A percentile compares a stretch with the other conserved stretches of the same genome.
phyloP scores from a whole-genome alignment of 148 eudicot species.

The Pouteria glomerata region DNA sequence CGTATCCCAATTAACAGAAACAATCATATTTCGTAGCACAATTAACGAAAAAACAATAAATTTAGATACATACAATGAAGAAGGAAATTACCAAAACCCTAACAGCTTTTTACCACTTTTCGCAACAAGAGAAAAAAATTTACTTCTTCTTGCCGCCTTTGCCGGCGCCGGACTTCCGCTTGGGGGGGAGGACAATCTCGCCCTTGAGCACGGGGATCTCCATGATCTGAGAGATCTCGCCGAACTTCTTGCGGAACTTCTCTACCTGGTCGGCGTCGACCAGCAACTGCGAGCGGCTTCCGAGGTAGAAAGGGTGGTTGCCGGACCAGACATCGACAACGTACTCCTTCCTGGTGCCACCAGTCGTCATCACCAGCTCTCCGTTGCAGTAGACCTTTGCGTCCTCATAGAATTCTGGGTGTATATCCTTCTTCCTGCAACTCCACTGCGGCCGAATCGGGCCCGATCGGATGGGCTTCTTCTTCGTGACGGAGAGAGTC shows the following conservation, averaged over 20 bases:
- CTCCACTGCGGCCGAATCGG: slow-evolving; percentile 27
- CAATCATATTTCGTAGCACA: background rate
- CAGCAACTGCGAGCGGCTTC: slow-evolving; percentile 37
- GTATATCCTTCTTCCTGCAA: slow-evolving; percentile 70
- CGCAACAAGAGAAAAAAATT: background rate
- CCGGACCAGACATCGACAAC: slow-evolving; percentile 92
- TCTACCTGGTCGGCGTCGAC: slow-evolving; percentile 73
- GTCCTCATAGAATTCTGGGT: slow-evolving; percentile 64
- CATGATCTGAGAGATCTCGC: slow-evolving; percentile 49
- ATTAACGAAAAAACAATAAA: background rate
- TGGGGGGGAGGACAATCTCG: slow-evolving; percentile 77
- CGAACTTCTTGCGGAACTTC: slow-evolving; percentile 73
- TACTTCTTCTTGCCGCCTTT: slow-evolving; percentile 62
- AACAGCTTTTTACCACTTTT: too few relatives aligned
- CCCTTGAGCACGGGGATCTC: slow-evolving; percentile 75
- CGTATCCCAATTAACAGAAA: background rate
- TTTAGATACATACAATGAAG: background rate
- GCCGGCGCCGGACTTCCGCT: slow-evolving; percentile 32
- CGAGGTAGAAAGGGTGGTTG: slow-evolving; percentile 80
- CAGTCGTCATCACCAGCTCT: slow-evolving; percentile 71
- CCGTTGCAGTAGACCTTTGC: slow-evolving; percentile 88
- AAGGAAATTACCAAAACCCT: background rate
- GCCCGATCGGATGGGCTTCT: slow-evolving; percentile 14
- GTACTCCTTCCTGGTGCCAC: slow-evolving; percentile 77
- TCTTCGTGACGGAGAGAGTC: slow-evolving; percentile 5